A percentile compares a stretch with the other conserved stretches of the same genome.
Conservation (phyloP, 129 eudicot species). For the Silybum marianum region DNA sequence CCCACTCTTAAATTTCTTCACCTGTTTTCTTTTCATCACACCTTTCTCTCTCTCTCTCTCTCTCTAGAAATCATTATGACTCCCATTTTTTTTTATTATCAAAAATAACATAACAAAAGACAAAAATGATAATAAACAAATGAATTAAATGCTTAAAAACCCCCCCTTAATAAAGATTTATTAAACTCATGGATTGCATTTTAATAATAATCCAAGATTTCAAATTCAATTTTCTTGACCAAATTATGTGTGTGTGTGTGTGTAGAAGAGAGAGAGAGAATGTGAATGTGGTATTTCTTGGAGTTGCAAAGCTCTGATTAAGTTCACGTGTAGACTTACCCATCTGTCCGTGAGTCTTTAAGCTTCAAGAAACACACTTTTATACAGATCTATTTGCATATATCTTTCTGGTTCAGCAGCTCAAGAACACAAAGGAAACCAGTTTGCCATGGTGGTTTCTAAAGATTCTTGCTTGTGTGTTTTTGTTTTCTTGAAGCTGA, state of each 20-base stretch:
- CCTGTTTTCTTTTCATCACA: conserved; percentile 18
- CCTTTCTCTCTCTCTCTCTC: background rate
- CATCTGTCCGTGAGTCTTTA: conserved; percentile 35
- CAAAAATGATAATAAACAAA: conserved; percentile 7
- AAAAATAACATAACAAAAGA: background rate
- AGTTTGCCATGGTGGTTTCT: conserved; percentile 26
- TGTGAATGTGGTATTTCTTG: conserved; percentile 30
- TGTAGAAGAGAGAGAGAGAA: conserved; percentile 13
- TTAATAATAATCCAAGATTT: conserved; percentile 19
- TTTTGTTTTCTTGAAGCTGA: conserved; percentile 27
- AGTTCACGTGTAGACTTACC: conserved; percentile 40
- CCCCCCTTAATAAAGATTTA: background rate
- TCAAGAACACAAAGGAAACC: background rate
- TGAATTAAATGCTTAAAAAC: conserved; percentile 15
- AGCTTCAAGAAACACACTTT: conserved; percentile 14
- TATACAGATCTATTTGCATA: conserved; percentile 12
- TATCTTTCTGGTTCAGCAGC: conserved; percentile 10
- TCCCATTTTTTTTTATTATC: background rate
- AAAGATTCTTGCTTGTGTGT: conserved; percentile 14
- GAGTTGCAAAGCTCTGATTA: conserved; percentile 43
- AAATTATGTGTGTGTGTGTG: conserved; percentile 6
- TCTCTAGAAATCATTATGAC: conserved; percentile 9
- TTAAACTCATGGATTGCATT: conserved; percentile 1
- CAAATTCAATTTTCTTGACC: conserved; percentile 15
- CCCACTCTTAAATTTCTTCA: conserved; percentile 29